Evolutionary conservation across 2,329 filamentous ascomycete species (phyloP), one percentile per base, ranked within the genome.

Genomic region (Gliomastix tumulicola): DNA sequence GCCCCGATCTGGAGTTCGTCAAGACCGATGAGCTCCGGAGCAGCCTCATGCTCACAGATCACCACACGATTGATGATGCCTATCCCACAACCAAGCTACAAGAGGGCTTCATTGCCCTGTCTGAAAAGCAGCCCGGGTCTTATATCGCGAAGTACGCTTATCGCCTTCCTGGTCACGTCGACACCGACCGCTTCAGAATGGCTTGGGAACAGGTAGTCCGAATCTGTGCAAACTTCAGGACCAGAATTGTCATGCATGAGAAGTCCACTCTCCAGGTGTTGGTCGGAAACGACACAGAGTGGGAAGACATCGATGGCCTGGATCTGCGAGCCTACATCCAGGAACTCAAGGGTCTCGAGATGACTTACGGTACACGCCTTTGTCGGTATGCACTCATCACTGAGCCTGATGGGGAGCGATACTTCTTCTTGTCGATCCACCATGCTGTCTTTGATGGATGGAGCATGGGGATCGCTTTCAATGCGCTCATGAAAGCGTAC

Each of bases 41-140:
- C n/a, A n/a, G n/a, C n/a, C n/a, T n/a, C n/a, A n/a, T n/a, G n/a
- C n/a, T n/a, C n/a, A n/a, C n/a, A n/a, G n/a, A n/a, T n/a, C n/a
- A n/a, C n/a, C n/a, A n/a, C n/a, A n/a, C n/a, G n/a, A 32, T 37
- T 17, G 35, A 54, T 21, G 60, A 68, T 37, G 42, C 57, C 1
- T 66, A 60, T 31, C 63, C 63, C 7, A 63, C 59, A 44, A 60
- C 60, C 5, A 50, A 56, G 2, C 47, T 67, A 1, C 65, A 68
- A 35, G 59, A 61, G 36, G 62, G 60, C 3, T 48, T 68, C 2
- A 45, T 68, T 17, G 55, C 61, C 0, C 41, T 64, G 1, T 51
- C 61, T 1, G 48, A 43, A n/a, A 28, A 28, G 10, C 25, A 28
- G 17, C 17, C 25, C 17, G 25, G 25, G 10, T 28, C 25, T 7